Evolutionary conservation across 352 stramenopile genomes (phyloP), one percentile per base, ranked within the genome.

Genomic region (Globisporangium mamillatum): DNA sequence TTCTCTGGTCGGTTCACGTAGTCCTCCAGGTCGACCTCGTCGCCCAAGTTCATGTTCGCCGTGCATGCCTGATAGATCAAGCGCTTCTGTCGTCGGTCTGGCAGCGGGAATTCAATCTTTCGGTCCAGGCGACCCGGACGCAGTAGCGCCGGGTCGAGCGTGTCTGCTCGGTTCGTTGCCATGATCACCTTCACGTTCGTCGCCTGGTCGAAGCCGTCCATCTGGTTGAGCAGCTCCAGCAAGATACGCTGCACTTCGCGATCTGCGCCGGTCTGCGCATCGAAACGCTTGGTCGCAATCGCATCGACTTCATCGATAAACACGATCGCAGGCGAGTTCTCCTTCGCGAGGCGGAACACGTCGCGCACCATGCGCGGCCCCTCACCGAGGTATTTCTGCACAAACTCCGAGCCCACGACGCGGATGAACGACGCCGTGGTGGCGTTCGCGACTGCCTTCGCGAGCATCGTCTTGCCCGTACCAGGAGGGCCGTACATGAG

Each of bases 101-200:
- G 98, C 67, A 98, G 84, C 50, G 98, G 98, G 80, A 99, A 99
- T 84, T 99, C 98, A 80, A 99, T 97, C 82, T 99, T 99, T 38
- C 98, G 86, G 80, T 99, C 98, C 72, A 99, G 75, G 18, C 98
- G 93, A 36, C 98, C 98, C 6, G 98, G 98, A 70, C 98, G 92
- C 64, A 99, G 84, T 63, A 99, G 84, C 29, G 98, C 98, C 38
- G 98, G 98, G 83, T 99, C 98, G 57, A 99, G 78, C 46, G 98
- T 99, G 76, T 99, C 98, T 16, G 97, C 95, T 9, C 98, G 90
- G 84, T 99, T 99, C 0, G 98, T 99, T 3, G 98, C 98, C 98
- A 99, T 99, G 74, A 99, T 99, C 38, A 99, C 97, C 87, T 99
- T 99, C 74, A 99, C 97, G 82, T 99, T 99, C 36, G 97, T 99